Base-by-base conservation (phyloP, 192 early-diverging fungal genomes). In the Backusella psychrophila region DNA sequence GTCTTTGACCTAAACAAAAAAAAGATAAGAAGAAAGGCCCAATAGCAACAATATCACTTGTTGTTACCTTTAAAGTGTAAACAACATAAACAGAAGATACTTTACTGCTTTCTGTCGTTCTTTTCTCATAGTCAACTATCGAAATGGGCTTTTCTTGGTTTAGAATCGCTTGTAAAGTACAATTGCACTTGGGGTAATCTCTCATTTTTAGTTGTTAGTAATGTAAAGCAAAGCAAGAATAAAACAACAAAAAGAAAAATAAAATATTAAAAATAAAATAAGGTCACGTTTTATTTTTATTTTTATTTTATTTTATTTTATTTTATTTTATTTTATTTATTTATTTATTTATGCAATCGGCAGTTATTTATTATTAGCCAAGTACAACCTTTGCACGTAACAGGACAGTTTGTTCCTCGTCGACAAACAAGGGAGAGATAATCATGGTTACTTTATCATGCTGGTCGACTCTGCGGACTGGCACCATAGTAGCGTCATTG, bases 401-500 rank as follows among this genome's bases (percentile, higher is more conserved):
- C 31, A 79, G 53, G 21, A 83, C 69, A 35, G 66, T 66, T 39
- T 80, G 75, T 35, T 80, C 75, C 66, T 83, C 82, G 70, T 83
- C 77, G 53, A 79, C 66, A 63, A 83, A 83, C 31, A 83, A 67
- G 29, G 77, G 82, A 71, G 72, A 76, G 1, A 83, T 49, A n/a
- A 74, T 59, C n/a, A 76, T 26, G 19, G 66, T 77, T 17, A 83
- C 82, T 19, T 75, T 49, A 7, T 77, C 38, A 63, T 73, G 19
- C 1, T 53, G n/a, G 8, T 49, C 63, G 1, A 34, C 44, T 39
- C 75, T 70, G n/a, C 59, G 69, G 6, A 69, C 66, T 42, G 78
- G n/a, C 2, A 52, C 14, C 82, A 83, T 83, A 14, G 74, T 77
- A 2, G 77, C 71, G 3, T 77, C 71, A 41, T 83, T 75, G 36